phyloP scores from a whole-genome alignment of 768 basidiomycete species.

The Postia placenta region DNA sequence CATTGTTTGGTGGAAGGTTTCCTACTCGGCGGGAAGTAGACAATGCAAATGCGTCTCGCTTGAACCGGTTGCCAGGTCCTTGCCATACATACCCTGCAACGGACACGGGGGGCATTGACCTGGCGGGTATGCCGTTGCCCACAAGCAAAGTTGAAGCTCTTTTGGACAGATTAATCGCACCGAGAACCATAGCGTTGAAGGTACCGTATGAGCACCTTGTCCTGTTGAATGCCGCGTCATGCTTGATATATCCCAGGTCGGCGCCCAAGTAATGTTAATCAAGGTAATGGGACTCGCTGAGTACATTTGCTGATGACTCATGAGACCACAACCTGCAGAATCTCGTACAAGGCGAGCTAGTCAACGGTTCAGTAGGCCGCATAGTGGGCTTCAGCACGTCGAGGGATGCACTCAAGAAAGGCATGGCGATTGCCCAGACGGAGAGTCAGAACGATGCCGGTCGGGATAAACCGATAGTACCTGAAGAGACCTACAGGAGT shows the following conservation, averaged over 20 bases:
- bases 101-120: conserved; percentile 43
- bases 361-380: conserved; percentile 64
- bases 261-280: conserved; percentile 83
- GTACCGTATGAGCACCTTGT: too few species aligned
- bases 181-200: conserved; percentile 33
- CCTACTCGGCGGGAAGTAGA: conserved; percentile 72
- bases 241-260: conserved; percentile 38
- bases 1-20: conserved; percentile 40
- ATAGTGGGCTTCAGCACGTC: conserved; percentile 17
- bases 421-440: conserved; percentile 26
- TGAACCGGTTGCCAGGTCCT: conserved; percentile 35
- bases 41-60: conserved; percentile 50
- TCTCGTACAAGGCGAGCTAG: conserved; percentile 56
- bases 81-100: conserved; percentile 34
- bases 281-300: conserved; percentile 36
- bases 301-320: neutral
- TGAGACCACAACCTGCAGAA: conserved; percentile 38
- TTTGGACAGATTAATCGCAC: conserved; percentile 59
- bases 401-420: conserved; percentile 33
- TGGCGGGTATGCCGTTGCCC: conserved; percentile 31
- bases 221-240: neutral
- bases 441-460: neutral
- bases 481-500: neutral
- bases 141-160: conserved; percentile 35
- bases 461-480: conserved; percentile 12